A percentile compares a stretch with the other conserved stretches of the same genome.
These are phyloP conservation scores for Dimargaris xerosporica DNA, from an alignment of 192 early-diverging fungal species.

Conservation along the genomic window DNA sequence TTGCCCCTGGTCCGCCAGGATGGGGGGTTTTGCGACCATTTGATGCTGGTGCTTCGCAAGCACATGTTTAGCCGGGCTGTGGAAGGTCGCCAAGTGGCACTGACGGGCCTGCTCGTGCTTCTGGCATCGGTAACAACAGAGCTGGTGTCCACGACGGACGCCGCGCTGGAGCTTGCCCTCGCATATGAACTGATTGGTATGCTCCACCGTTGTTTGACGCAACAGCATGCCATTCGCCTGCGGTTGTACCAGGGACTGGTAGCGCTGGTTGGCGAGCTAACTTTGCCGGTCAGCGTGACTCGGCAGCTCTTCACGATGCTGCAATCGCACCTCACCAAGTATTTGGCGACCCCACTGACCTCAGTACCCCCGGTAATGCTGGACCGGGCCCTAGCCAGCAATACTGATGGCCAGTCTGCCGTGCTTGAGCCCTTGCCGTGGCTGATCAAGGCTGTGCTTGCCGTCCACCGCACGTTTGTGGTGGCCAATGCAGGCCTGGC, in stretches of 20 bases:
- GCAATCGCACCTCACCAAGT: conserved; percentile 25
- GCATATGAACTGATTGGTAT: conserved; percentile 31
- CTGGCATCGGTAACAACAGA: conserved; percentile 18
- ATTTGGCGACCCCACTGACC: not conserved
- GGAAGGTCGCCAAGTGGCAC: conserved; percentile 42
- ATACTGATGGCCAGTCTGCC: conserved; percentile 16
- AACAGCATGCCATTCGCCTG: conserved; percentile 44
- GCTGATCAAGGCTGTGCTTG: conserved; percentile 16
- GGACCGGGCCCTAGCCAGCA: conserved; percentile 14
- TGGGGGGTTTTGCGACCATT: conserved; percentile 35
- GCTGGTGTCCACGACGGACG: conserved; percentile 12
- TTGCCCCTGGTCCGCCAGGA: conserved; percentile 36
- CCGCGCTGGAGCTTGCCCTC: conserved; percentile 11
- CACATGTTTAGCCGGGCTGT: conserved; percentile 44
- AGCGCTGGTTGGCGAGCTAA: conserved; percentile 21
- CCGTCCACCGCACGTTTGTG: too few species aligned
- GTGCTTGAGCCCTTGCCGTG: conserved; percentile 33
- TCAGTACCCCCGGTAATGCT: conserved; percentile 15
- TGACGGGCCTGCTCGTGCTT: conserved; percentile 42
- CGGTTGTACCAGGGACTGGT: conserved; percentile 38
- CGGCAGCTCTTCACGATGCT: conserved; percentile 29
- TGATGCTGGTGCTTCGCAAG: conserved; percentile 56
- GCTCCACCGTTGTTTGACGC: conserved; percentile 48
- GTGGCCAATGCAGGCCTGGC: not conserved
- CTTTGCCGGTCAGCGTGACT: conserved; percentile 18